phyloP scores from a whole-genome alignment of 2,329 filamentous ascomycete genomes.

The Penicillium olsonii region DNA sequence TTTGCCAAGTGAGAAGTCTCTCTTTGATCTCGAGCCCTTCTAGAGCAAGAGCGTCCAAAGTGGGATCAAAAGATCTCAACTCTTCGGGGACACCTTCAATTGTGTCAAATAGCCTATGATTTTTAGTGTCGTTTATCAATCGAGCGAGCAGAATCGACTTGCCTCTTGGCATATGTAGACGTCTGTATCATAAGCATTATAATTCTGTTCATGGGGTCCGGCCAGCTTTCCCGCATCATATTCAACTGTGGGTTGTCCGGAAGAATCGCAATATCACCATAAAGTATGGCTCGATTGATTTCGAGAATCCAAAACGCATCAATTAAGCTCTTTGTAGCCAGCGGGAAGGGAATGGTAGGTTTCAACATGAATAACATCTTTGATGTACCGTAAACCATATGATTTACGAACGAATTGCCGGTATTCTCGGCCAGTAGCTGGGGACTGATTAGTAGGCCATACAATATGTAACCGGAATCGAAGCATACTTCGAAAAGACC shows the following conservation, averaged over 20 bases:
- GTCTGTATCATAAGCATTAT: not conserved
- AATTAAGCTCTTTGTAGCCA: not conserved
- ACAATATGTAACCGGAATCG: not conserved
- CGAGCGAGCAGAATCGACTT: not conserved
- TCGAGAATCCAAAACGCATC: not conserved
- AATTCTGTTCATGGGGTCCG: not conserved
- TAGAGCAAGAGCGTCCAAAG: not conserved
- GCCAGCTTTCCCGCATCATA: not conserved
- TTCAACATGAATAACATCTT: not conserved
- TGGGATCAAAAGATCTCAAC: not conserved
- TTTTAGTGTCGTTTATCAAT: not conserved
- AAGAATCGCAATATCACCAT: not conserved
- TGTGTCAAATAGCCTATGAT: not conserved
- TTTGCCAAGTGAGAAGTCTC: not conserved
- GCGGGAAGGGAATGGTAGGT: not conserved
- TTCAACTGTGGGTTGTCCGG: not conserved
- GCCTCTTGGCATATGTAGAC: not conserved
- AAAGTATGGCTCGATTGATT: not conserved
- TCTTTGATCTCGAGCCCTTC: not conserved
- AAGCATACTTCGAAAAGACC: conserved; percentile 4
- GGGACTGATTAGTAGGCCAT: not conserved
- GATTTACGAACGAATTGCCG: conserved; percentile 3
- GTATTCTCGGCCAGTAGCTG: conserved; percentile 1
- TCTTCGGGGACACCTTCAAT: not conserved
- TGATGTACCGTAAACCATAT: conserved; percentile 2